Conservation (phyloP, 495 filamentous ascomycete species). For the Xylaria bambusicola region DNA sequence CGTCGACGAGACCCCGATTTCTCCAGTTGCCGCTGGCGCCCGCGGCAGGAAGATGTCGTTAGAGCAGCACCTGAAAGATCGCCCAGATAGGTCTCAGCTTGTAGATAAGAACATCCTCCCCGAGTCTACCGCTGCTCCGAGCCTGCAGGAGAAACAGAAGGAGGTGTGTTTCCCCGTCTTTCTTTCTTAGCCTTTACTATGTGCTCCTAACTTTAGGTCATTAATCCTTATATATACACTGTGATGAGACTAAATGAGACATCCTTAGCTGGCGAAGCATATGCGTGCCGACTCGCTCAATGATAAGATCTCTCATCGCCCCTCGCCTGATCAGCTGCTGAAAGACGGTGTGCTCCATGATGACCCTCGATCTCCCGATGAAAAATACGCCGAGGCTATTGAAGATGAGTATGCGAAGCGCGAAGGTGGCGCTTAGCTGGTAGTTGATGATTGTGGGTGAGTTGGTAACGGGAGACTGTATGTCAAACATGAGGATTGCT, state of each 20-base stretch:
- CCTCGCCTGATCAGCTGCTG: constrained; percentile 71
- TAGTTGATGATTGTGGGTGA: neutral
- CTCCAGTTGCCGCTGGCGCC: constrained; percentile 54
- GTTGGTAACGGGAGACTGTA: neutral
- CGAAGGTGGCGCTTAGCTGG: constrained; percentile 47
- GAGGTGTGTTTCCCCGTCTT: constrained; percentile 47
- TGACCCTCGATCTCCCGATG: constrained; percentile 55
- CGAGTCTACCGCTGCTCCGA: constrained; percentile 70
- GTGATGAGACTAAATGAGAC: neutral
- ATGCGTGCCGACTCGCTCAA: constrained; percentile 85
- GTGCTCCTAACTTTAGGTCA: neutral
- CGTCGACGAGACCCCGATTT: constrained; percentile 64
- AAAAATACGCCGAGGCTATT: constrained; percentile 52
- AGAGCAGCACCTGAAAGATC: constrained; percentile 77
- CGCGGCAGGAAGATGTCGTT: constrained; percentile 81
- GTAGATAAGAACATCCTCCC: constrained; percentile 90
- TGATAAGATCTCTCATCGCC: constrained; percentile 75
- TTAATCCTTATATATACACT: neutral
- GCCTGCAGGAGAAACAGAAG: constrained; percentile 72
- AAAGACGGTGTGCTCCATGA: constrained; percentile 74
- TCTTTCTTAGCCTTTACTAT: neutral
- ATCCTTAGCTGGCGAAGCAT: constrained; percentile 67
- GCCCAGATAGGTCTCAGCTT: constrained; percentile 79
- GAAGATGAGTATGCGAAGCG: constrained; percentile 54
- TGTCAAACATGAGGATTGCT: too few species aligned